Evolutionary conservation across 345 rosid genomes (phyloP), one percentile per base, ranked within the genome.

Genomic region (rapeseed (Brassica napus)): DNA sequence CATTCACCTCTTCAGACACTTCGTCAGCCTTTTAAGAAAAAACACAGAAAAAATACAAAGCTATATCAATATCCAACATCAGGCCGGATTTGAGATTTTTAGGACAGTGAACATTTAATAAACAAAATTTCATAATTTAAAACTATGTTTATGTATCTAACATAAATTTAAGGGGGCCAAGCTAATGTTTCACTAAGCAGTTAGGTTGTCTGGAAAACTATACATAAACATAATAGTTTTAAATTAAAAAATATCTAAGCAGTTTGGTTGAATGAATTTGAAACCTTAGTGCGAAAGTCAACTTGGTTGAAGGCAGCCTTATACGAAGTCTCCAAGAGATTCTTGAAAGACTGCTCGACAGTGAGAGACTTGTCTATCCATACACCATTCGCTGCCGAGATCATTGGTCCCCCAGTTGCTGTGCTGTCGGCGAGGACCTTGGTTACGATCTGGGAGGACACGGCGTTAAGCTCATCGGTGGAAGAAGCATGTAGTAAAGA

Each of bases 351-450:
- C 73, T 74, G 83, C 74, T 83, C 86, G 49, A 93, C 68, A 35
- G 86, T 47, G 23, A 91, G 82, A 2, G 88, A 84, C 66, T 76
- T 49, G 15, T 91, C 89, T 4, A 88, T 54, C 94, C 98, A 91
- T 44, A 91, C 70, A 4, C 97, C 87, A 6, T 89, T 90, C 0
- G 86, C 89, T 6, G 86, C 76, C 0, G 88, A 82, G 77, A 91
- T 72, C 39, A 49, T 82, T 28, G 93, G 97, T 5, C 98, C 94
- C 31, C 91, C 92, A 1, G 39, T 26, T 11, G 87, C 54, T 39
- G 89, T 89, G 5, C 93, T 90, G 44, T 91, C 93, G 63, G 93
- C 87, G 35, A 90, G 82, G 34, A 89, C 86, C 18, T 84, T 69
- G 4, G 87, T 67, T 15, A 89, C 74, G 52, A 91, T 77, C 79